These are phyloP conservation scores for Trichoderma sp. DNA, from an alignment of 2,329 filamentous ascomycete species.

Conservation along the genomic window DNA sequence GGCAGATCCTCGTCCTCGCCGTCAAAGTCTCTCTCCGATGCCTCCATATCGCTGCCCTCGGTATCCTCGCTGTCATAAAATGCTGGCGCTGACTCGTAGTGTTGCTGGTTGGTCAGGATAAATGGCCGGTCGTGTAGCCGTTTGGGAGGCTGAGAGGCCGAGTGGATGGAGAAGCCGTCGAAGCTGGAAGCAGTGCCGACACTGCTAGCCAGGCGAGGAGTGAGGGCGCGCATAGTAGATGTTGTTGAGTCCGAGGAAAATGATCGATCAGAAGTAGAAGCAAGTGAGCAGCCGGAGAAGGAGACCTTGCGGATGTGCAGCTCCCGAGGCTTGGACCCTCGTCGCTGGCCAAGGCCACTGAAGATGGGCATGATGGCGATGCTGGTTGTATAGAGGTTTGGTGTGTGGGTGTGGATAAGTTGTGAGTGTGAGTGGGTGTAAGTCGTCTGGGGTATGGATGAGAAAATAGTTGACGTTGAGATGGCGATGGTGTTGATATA, in stretches of 20 bases:
- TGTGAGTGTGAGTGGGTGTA: slow-evolving; percentile 1
- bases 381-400: slow-evolving; percentile 8
- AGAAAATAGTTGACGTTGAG: not conserved
- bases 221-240: slow-evolving; percentile 28
- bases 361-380: slow-evolving; percentile 36
- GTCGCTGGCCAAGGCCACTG: slow-evolving; percentile 36
- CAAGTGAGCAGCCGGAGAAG: slow-evolving; percentile 40
- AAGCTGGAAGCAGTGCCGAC: slow-evolving; percentile 28
- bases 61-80: slow-evolving; percentile 31
- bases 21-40: slow-evolving; percentile 24
- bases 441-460: slow-evolving; percentile 10
- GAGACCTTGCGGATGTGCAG: slow-evolving; percentile 42
- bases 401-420: not conserved
- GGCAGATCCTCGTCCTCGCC: slow-evolving; percentile 6
- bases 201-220: slow-evolving; percentile 25
- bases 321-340: slow-evolving; percentile 37
- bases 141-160: slow-evolving; percentile 37
- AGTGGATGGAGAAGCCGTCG: slow-evolving; percentile 36
- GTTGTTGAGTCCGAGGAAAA: slow-evolving; percentile 31
- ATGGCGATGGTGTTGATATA: slow-evolving; percentile 10
- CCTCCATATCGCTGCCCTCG: slow-evolving; percentile 27
- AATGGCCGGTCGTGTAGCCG: slow-evolving; percentile 37
- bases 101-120: slow-evolving; percentile 25
- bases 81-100: slow-evolving; percentile 27
- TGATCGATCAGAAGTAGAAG: slow-evolving; percentile 33